phyloP scores from a whole-genome alignment of 768 basidiomycete genomes.

The Lentinus tigrinus region DNA sequence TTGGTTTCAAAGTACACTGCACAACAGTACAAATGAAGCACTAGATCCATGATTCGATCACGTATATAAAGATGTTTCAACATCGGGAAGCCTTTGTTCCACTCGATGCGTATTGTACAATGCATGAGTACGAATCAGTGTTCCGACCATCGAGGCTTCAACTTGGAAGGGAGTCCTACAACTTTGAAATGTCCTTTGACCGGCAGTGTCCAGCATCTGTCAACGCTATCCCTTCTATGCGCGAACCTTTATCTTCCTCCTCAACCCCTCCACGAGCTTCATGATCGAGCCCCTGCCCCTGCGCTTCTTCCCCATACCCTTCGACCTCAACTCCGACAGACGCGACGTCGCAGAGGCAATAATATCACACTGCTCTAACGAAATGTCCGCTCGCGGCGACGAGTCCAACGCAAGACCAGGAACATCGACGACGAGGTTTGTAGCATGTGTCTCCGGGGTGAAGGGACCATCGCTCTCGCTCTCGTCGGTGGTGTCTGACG shows the following conservation, averaged over 20 bases:
- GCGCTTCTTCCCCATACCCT: not conserved
- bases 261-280: constrained; percentile 4
- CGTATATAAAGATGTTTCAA: too few relatives aligned
- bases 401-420: constrained; percentile 17
- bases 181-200: not conserved
- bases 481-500: not conserved
- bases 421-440: constrained; percentile 2
- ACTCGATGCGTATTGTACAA: not conserved
- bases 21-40: not conserved
- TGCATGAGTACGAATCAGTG: too few relatives aligned
- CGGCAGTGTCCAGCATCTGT: constrained; percentile 6
- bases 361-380: constrained; percentile 5
- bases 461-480: constrained; percentile 20
- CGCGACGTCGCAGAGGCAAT: constrained; percentile 5
- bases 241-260: not conserved
- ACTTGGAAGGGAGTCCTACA: too few relatives aligned
- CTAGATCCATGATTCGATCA: not conserved
- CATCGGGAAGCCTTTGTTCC: too few relatives aligned
- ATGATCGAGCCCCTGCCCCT: not conserved
- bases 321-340: constrained; percentile 1
- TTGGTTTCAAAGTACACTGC: not conserved
- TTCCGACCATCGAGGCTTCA: too few relatives aligned
- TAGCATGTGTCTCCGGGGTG: constrained; percentile 17
- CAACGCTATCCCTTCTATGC: constrained; percentile 1
- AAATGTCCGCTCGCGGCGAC: not conserved